Conservation (phyloP, 441 rosid genomes). For the Brassica hybrid region DNA sequence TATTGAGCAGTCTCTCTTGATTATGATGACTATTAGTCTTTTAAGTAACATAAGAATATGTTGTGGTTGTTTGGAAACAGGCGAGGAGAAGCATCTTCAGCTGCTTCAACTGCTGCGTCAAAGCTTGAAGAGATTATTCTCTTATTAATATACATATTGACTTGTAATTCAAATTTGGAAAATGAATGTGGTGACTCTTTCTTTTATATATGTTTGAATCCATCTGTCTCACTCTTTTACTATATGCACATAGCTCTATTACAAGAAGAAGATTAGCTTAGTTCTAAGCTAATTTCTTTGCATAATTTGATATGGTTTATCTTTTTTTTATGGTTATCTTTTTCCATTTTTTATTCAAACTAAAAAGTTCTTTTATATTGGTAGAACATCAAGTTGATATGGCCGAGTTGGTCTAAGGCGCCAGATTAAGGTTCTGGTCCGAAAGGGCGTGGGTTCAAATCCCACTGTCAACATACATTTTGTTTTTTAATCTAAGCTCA, state of each 20-base stretch:
- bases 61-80: constrained; percentile 49
- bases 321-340: not conserved
- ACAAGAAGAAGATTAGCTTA: not conserved
- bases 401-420: constrained; percentile 99
- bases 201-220: constrained; percentile 20
- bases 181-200: constrained; percentile 14
- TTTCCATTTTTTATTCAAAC: too few relatives aligned
- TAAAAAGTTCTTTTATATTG: too few relatives aligned
- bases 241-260: not conserved
- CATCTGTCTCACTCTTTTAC: not conserved
- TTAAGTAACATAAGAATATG: constrained; percentile 5
- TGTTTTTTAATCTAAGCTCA: too few relatives aligned
- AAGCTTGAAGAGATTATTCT: constrained; percentile 54
- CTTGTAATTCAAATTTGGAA: constrained; percentile 14
- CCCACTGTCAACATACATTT: constrained; percentile 69
- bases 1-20: not conserved
- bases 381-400: constrained; percentile 56
- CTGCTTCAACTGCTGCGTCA: constrained; percentile 89
- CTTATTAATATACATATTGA: constrained; percentile 11
- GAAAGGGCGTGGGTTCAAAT: constrained; percentile 99
- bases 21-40: not conserved
- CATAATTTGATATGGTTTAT: too few relatives aligned
- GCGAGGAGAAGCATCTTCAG: constrained; percentile 80
- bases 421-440: constrained; percentile 99
- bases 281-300: not conserved